A percentile compares a stretch with the other conserved stretches of the same genome.
phyloP scores from a whole-genome alignment of 1,139 yeast species.

The Blastobotrys raffinosifermentans region DNA sequence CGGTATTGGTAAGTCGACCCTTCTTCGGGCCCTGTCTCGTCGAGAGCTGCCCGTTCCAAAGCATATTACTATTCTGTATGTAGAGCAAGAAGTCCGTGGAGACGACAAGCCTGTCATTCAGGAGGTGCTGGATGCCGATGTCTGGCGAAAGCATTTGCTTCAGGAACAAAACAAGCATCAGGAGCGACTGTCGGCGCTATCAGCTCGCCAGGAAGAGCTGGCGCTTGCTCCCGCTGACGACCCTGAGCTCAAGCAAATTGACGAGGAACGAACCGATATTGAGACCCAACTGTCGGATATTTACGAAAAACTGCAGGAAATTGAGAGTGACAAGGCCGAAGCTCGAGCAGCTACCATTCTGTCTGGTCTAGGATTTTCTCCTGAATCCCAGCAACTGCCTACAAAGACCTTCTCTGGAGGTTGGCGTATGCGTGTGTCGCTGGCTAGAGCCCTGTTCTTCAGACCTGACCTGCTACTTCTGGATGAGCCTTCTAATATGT shows the following conservation, averaged over 20 bases:
- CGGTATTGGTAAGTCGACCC: conserved; percentile 98
- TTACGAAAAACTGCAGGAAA: conserved; percentile 74
- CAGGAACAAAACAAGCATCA: conserved; percentile 70
- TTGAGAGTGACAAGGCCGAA: conserved; percentile 97
- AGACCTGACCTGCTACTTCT: conserved; percentile 86
- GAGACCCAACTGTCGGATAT: conserved; percentile 73
- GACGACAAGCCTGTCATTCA: conserved; percentile 88
- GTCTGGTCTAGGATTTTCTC: conserved; percentile 87
- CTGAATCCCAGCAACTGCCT: conserved; percentile 73
- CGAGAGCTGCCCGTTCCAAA: conserved; percentile 92
- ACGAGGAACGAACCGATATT: conserved; percentile 83
- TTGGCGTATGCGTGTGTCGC: conserved; percentile 99
- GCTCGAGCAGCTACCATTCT: conserved; percentile 95
- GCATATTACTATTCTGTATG: conserved; percentile 91
- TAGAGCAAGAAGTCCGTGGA: conserved; percentile 94
- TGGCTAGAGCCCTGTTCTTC: conserved; percentile 96
- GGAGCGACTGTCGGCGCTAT: conserved; percentile 70
- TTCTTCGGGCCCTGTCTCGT: conserved; percentile 81
- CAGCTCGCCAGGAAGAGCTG: conserved; percentile 58
- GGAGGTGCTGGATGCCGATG: conserved; percentile 96
- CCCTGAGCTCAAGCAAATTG: conserved; percentile 73
- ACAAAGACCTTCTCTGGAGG: conserved; percentile 97
- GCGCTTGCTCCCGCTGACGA: conserved; percentile 54
- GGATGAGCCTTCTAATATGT: conserved; percentile 99
- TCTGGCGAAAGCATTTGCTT: conserved; percentile 89